These are phyloP conservation scores for Hamigera avellanea DNA, from an alignment of 495 filamentous ascomycete species.

Conservation along the genomic window DNA sequence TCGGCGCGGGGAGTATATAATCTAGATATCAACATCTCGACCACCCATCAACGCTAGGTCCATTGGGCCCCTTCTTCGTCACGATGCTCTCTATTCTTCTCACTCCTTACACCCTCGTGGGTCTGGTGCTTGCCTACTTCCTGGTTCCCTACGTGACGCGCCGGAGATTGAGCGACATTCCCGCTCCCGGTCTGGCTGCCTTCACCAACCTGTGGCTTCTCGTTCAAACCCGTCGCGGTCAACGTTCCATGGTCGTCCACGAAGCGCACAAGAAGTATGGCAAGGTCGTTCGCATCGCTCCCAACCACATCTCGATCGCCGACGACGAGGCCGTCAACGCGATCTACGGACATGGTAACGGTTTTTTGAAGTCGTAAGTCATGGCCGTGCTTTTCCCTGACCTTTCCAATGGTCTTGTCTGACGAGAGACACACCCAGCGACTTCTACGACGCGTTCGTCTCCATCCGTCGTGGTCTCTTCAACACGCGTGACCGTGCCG, in stretches of 20 bases:
- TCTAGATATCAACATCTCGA: background rate
- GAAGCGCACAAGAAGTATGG: constrained; percentile 61
- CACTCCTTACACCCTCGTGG: constrained; percentile 47
- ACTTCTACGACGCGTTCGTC: constrained; percentile 89
- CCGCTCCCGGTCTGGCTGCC: constrained; percentile 51
- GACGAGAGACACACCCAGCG: constrained; percentile 23
- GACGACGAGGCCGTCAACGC: constrained; percentile 44
- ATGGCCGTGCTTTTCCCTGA: too few relatives aligned
- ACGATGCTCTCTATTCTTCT: constrained; percentile 37
- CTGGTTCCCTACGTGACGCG: constrained; percentile 60
- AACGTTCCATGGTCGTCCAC: constrained; percentile 57
- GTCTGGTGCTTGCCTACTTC: constrained; percentile 48
- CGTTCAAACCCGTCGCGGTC: constrained; percentile 51
- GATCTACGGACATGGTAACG: constrained; percentile 58
- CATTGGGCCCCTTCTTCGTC: constrained; percentile 2
- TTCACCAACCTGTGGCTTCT: constrained; percentile 76
- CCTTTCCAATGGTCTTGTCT: background rate
- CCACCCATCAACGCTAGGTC: constrained; percentile 2
- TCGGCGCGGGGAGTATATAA: background rate
- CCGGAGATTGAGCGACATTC: constrained; percentile 50
- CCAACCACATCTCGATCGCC: constrained; percentile 47
- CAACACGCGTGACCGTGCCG: constrained; percentile 74
- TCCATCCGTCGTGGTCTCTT: constrained; percentile 78
- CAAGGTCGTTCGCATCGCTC: constrained; percentile 47
- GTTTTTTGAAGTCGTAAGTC: constrained; percentile 59